Base-by-base conservation (phyloP, 2,329 filamentous ascomycete species). In the Trichophyton rubrum region DNA sequence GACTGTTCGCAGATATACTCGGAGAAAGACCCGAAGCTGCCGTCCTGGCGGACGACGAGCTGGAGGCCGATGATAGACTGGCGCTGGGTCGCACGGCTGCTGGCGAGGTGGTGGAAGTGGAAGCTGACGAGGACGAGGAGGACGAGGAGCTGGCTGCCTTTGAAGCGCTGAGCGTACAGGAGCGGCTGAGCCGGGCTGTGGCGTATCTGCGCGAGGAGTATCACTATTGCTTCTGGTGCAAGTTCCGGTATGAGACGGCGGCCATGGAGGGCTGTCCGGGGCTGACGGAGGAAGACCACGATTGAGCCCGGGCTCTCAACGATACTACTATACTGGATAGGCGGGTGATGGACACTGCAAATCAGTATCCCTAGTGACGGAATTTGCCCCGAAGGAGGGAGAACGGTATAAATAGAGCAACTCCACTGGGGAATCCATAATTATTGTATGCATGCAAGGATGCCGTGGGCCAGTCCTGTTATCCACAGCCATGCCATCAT, bases 161-260 rank as follows among this genome's bases (percentile, higher is more conserved):
- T 67, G 85, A 90, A 68, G 82, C 80, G 1, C 75, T 92, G 51
- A 81, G 85, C 22, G 78, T 84, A 1, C 76, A 76, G 1, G 87
- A 95, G 67, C 82, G 84, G 65, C 74, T 97, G 63, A 75, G 77
- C 7, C 83, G 78, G 66, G 72, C 95, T 13, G 80, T 96, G 8
- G 71, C 75, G 17, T 85, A 88, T 72, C 72, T 99, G 59, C 82
- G 93, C 41, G 78, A 84, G 56, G 81, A 82, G 68, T 83, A 90
- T 68, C 74, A 79, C 51, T 99, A 99, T 71, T 99, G 93, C 75
- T 96, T 96, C 71, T 99, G 91, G 88, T 99, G 93, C 75, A 97
- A 96, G 72, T 87, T 82, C 73, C 78, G 78, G 59, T 99, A 96
- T 71, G 82, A 85, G 35, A 70, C 71, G 17, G 66, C 67, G 0